Evolutionary conservation across 2,329 filamentous ascomycete species (phyloP).

Genomic region (Fusarium multiceps): DNA sequence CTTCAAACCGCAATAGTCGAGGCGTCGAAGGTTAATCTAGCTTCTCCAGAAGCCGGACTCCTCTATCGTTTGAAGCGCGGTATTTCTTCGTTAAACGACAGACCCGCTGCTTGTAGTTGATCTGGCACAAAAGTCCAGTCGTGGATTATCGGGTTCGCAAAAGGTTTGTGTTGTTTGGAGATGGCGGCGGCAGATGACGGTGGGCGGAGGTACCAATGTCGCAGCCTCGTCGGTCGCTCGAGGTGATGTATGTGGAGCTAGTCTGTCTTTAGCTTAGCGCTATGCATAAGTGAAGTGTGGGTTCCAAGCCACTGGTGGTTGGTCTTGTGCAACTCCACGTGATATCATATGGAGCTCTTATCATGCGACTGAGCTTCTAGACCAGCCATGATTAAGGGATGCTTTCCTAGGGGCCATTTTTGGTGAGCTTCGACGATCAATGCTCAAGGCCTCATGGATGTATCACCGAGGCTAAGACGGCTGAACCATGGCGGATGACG

Average conservation of each 20-base stretch:
- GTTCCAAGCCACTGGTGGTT: slow-evolving; percentile 4
- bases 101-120: neutral
- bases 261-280: slow-evolving; percentile 31
- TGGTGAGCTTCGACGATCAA: slow-evolving; percentile 1
- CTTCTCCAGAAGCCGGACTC: slow-evolving; percentile 3
- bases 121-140: slow-evolving; percentile 11
- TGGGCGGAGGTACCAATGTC: slow-evolving; percentile 43
- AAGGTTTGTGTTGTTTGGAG: slow-evolving; percentile 43
- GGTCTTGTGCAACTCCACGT: slow-evolving; percentile 45
- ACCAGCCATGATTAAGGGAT: slow-evolving; percentile 20
- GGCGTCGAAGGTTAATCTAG: slow-evolving; percentile 18
- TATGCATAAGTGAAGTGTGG: slow-evolving; percentile 44
- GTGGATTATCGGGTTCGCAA: slow-evolving; percentile 9
- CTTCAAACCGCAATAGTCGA: slow-evolving; percentile 38
- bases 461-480: slow-evolving; percentile 29
- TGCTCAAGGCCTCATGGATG: slow-evolving; percentile 45
- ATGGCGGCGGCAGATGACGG: slow-evolving; percentile 40
- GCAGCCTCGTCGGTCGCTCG: slow-evolving; percentile 46
- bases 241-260: slow-evolving; percentile 39
- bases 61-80: neutral
- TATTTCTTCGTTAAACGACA: neutral
- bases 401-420: slow-evolving; percentile 7
- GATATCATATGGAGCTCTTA: slow-evolving; percentile 44
- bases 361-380: slow-evolving; percentile 39
- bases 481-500: slow-evolving; percentile 68